These are phyloP conservation scores for Sclerospora graminicola DNA, from an alignment of 352 stramenopile species.

Conservation along the genomic window DNA sequence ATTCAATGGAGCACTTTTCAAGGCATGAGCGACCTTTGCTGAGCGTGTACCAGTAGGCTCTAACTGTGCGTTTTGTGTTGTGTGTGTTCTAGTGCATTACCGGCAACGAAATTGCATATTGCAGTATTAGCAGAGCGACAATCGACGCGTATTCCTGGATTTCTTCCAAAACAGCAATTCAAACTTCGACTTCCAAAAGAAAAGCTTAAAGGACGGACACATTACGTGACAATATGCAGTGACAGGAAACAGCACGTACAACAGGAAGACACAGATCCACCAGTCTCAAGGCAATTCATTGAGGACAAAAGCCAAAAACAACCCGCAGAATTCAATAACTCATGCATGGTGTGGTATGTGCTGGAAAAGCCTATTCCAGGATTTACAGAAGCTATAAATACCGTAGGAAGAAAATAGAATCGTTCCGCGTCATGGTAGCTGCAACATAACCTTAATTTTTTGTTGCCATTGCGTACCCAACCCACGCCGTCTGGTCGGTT, in stretches of 20 bases:
- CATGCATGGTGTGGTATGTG: conserved; percentile 32
- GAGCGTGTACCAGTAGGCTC: background rate
- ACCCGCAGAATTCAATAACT: background rate
- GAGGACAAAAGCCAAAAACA: background rate
- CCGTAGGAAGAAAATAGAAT: too few species aligned
- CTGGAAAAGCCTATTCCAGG: conserved; percentile 32
- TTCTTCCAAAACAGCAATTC: conserved; percentile 52
- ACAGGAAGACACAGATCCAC: background rate
- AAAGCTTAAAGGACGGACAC: conserved; percentile 11
- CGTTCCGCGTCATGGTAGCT: too few species aligned
- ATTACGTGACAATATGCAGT: conserved; percentile 16
- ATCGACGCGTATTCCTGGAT: conserved; percentile 25
- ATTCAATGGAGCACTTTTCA: conserved; percentile 24
- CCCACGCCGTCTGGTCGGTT: too few species aligned
- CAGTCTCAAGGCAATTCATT: too few species aligned
- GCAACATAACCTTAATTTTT: too few species aligned
- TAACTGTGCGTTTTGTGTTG: background rate
- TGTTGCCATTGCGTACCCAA: too few species aligned
- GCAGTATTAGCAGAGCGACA: conserved; percentile 30
- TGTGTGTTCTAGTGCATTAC: conserved; percentile 21
- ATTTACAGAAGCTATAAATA: conserved; percentile 22
- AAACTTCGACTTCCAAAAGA: conserved; percentile 39
- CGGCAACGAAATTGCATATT: conserved; percentile 44
- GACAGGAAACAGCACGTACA: background rate
- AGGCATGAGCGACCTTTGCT: conserved; percentile 16